Conservation (phyloP, 345 rosid species). For the Excoecaria cochinchinensis region DNA sequence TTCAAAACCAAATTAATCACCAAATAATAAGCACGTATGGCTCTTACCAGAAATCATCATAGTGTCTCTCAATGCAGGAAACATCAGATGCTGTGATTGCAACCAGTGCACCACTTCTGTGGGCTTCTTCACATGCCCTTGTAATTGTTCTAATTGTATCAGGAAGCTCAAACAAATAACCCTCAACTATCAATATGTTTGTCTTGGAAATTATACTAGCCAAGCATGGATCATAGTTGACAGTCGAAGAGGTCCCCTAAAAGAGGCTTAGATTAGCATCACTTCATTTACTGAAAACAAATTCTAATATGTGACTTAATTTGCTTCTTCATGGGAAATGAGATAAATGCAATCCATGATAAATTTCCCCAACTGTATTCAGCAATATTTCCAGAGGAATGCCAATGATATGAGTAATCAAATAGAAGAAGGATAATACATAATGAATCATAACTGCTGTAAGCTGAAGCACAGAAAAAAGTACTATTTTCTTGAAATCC, state of each 20-base stretch:
- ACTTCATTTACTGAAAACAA: neutral
- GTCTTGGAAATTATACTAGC: slow-evolving; percentile 73
- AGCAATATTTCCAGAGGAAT: neutral
- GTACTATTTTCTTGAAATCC: neutral
- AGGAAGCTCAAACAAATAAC: slow-evolving; percentile 91
- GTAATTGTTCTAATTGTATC: slow-evolving; percentile 77
- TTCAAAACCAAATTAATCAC: neutral
- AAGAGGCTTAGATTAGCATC: slow-evolving; percentile 2
- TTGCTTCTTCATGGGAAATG: neutral
- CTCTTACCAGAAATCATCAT: slow-evolving; percentile 92
- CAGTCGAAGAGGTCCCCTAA: slow-evolving; percentile 86
- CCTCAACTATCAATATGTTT: slow-evolving; percentile 79
- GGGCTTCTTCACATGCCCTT: slow-evolving; percentile 89
- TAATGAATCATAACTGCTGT: neutral
- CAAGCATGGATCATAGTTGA: slow-evolving; percentile 71
- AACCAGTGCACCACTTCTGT: slow-evolving; percentile 67
- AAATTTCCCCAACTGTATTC: neutral
- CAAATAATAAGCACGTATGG: slow-evolving; percentile 11
- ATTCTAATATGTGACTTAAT: neutral
- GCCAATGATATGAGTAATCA: too few species aligned
- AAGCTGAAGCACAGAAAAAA: neutral
- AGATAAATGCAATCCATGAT: neutral
- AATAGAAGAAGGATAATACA: neutral
- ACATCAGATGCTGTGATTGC: slow-evolving; percentile 94
- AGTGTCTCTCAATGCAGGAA: slow-evolving; percentile 86